Evolutionary conservation across 208 protist species (phyloP), one percentile per base, ranked within the genome.

Genomic region (Porcisia deanei): DNA sequence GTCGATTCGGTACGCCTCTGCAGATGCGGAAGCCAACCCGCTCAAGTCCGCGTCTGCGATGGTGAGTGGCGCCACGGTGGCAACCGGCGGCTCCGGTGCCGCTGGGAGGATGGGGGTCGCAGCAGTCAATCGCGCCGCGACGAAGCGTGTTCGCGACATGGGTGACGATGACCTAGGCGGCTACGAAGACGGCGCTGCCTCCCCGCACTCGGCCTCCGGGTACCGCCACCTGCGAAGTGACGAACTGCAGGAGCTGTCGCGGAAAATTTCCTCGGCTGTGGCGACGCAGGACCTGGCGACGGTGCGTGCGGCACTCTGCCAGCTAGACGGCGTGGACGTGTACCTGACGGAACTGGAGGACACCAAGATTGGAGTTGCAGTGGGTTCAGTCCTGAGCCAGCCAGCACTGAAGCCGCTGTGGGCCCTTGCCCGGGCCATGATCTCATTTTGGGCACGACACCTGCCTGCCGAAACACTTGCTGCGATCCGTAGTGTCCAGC

Each of bases 291-390:
- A 90, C 72, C 20, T 92, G 8, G 43, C 79, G 30, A 68, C 80
- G 47, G 76, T 89, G 41, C 88, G 90, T 14, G 80, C 75, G 18
- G 73, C 80, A 54, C 81, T 96, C 25, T 87, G 81, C 69, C 54
- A 85, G 47, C 85, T 96, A 20, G 88, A 93, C 61, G 72, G 68
- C 70, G 87, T 94, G 30, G 84, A 85, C 54, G 89, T 93, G 10
- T 79, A 65, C 41, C 80, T 88, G 47, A 39, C 25, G 7, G 84
- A 96, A 65, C 81, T 96, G 66, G 78, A 88, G 63, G 82, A 78
- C 14, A 94, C 88, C 30, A 84, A 90, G 67, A 91, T 96, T 76
- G 92, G 92, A 14, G 86, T 94, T 54, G 90, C 92, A 0, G 86
- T 96, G 0, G 90, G 88, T 14, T 85, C 77, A 54, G 83, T 94